phyloP scores from a whole-genome alignment of 2,329 filamentous ascomycete species.

The Ceratocystis cacaofunesta region DNA sequence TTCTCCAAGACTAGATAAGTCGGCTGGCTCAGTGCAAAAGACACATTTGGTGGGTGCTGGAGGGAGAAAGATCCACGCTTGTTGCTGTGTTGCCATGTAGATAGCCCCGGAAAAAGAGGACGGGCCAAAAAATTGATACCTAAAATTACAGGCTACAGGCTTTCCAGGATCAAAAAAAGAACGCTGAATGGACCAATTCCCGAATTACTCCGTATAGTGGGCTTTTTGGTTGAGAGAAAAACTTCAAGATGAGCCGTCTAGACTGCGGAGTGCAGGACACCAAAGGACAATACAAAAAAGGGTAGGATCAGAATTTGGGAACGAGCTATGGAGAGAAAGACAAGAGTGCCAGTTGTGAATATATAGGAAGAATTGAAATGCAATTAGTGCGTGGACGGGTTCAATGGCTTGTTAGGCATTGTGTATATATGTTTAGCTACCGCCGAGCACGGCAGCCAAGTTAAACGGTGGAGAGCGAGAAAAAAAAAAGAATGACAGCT shows the following conservation, averaged over 20 bases:
- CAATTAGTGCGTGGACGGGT: not conserved
- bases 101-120: constrained; percentile 3
- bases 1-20: not conserved
- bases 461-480: constrained; percentile 12
- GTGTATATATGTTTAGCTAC: not conserved
- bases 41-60: not conserved
- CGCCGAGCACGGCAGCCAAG: constrained; percentile 10
- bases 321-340: not conserved
- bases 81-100: not conserved
- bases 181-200: constrained; percentile 15
- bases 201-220: constrained; percentile 17
- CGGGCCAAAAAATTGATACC: constrained; percentile 13
- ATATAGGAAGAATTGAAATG: not conserved
- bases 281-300: not conserved
- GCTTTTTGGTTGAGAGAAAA: constrained; percentile 8
- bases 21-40: constrained; percentile 5
- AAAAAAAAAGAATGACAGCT: constrained; percentile 12
- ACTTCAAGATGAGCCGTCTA: not conserved
- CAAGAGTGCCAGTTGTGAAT: not conserved
- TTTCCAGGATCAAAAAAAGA: not conserved
- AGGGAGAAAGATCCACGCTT: constrained; percentile 7
- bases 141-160: constrained; percentile 18
- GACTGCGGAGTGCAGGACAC: not conserved
- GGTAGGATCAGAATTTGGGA: constrained; percentile 2
- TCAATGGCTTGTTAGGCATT: constrained; percentile 4